A percentile compares a stretch with the other conserved stretches of the same genome.
Conservation (phyloP, 2,329 filamentous ascomycete species). For the Curvularia spicifera region DNA sequence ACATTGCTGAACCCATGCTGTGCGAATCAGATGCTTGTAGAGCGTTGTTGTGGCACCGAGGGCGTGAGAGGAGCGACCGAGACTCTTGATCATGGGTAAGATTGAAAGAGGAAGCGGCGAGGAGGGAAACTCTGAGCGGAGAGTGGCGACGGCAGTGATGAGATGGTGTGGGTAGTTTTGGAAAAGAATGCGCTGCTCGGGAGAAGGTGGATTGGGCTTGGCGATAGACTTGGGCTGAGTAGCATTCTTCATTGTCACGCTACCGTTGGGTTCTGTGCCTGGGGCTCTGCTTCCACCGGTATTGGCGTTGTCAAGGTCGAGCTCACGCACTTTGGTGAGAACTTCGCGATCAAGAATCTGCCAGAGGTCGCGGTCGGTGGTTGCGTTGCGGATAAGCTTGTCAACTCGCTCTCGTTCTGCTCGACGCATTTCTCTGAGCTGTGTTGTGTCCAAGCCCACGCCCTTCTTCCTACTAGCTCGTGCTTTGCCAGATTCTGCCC, state of each 20-base stretch:
- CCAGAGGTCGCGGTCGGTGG: conserved; percentile 71
- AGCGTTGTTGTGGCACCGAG: conserved; percentile 73
- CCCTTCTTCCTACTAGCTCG: conserved; percentile 17
- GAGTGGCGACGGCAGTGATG: conserved; percentile 61
- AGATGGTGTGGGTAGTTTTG: conserved; percentile 70
- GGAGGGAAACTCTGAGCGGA: conserved; percentile 65
- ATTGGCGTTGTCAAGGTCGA: conserved; percentile 57
- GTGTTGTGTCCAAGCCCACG: conserved; percentile 17
- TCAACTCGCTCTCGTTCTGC: conserved; percentile 62
- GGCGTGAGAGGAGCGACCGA: conserved; percentile 73
- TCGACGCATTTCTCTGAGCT: conserved; percentile 21
- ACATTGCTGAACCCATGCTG: conserved; percentile 67
- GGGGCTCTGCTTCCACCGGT: conserved; percentile 9
- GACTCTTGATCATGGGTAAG: conserved; percentile 69
- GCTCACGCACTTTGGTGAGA: conserved; percentile 63
- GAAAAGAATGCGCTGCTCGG: conserved; percentile 64
- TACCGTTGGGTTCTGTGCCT: background rate
- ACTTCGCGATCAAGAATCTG: conserved; percentile 69
- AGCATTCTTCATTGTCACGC: background rate
- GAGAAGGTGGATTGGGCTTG: conserved; percentile 11
- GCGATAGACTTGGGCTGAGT: background rate
- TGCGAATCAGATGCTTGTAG: conserved; percentile 70
- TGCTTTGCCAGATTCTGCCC: conserved; percentile 6
- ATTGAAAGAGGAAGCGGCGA: conserved; percentile 67
- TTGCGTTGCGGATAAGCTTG: conserved; percentile 60